Conservation (phyloP, 257 asterid genomes). For the Voacanga thouarsii region DNA sequence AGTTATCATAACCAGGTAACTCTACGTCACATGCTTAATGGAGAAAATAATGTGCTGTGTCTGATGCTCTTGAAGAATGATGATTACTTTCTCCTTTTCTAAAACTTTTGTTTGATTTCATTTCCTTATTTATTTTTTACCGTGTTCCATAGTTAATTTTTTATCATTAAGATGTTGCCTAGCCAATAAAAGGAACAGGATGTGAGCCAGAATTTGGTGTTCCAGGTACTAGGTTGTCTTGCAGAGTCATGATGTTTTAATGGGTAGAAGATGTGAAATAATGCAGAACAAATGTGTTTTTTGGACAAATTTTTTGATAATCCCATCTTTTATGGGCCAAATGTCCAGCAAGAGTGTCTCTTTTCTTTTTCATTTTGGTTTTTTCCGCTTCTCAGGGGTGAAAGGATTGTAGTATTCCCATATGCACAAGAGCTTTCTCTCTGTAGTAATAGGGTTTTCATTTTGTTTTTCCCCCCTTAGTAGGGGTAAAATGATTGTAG, state of each 20-base stretch:
- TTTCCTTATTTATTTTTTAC: background rate
- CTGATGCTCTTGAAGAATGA: background rate
- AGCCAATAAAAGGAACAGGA: background rate
- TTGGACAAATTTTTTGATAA: background rate
- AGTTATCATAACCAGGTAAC: constrained; percentile 77
- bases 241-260: background rate
- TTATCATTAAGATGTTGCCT: background rate
- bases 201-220: background rate
- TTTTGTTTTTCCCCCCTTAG: too few species aligned
- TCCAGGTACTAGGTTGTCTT: background rate
- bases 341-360: background rate
- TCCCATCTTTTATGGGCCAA: background rate
- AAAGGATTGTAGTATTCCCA: too few species aligned
- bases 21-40: background rate
- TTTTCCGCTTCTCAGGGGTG: too few species aligned
- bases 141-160: background rate
- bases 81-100: too few species aligned
- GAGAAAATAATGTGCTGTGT: too few species aligned
- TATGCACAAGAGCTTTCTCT: too few species aligned
- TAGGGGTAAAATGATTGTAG: too few species aligned
- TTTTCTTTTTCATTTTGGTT: too few species aligned
- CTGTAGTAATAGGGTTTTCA: too few species aligned
- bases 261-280: too few species aligned
- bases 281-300: background rate
- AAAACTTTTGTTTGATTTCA: background rate